Base-by-base conservation (phyloP, 2,329 filamentous ascomycete species). In the Pseudocercospora cruenta region DNA sequence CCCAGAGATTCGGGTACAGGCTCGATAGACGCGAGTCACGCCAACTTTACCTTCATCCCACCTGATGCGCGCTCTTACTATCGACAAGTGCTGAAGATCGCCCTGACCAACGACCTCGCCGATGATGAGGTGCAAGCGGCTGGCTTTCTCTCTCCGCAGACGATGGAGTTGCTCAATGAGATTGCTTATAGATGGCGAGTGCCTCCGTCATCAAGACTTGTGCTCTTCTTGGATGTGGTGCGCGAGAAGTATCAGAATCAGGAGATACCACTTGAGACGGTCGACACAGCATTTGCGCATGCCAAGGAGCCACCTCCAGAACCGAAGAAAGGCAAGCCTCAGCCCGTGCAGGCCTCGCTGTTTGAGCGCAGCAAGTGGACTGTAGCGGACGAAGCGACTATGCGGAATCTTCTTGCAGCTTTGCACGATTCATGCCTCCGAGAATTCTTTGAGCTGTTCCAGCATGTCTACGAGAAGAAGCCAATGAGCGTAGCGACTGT, bases 391-490 rank as follows among this genome's bases (percentile, higher is more conserved):
- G 79, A 79, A 63, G 76, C 79, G 12, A 78, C 85, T 26, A 95
- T 96, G 80, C 91, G 92, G 72, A 89, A 91, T 69, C 87, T 91
- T 16, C 83, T 99, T 6, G 85, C 86, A 39, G 87, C 85, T 31
- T 80, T 98, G 45, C 89, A 98, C 74, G 93, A 97, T 73, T 88
- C 90, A 9, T 82, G 98, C 26, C 83, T 97, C 55, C 88, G 94
- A 62, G 94, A 98, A 74, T 85, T 99, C 19, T 97, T 92, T 78
- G 90, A 94, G 70, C 84, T 91, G n/a, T 86, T 97, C 78, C 90
- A 94, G 82, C 89, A 91, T 71, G 94, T 92, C 72, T 99, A 94
- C 78, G 93, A 97, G 69, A 81, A 86, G n/a, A 97, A 97, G 74
- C 89, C 93, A 10, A 93, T 92, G 4, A 88, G 90, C 45, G 88